These are phyloP conservation scores for Hortiboletus rubellus DNA, from an alignment of 1,284 basidiomycete species.

Conservation along the genomic window DNA sequence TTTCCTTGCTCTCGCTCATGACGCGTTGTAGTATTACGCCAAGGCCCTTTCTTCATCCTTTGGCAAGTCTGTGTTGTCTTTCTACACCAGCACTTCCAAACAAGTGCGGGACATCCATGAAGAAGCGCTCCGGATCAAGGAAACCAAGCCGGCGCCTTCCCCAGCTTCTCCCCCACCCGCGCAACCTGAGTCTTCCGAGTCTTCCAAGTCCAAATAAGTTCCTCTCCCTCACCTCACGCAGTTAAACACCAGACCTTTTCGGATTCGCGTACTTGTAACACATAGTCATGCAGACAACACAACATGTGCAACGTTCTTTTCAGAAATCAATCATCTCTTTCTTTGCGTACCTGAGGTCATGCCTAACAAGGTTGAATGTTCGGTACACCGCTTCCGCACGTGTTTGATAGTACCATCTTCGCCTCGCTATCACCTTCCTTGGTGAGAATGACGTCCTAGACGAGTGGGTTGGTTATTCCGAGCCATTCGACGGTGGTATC, in stretches of 20 bases:
- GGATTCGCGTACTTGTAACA: slow-evolving; percentile 16
- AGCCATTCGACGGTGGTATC: not conserved
- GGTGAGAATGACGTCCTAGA: slow-evolving; percentile 1
- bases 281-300: not conserved
- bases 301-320: not conserved
- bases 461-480: not conserved
- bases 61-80: slow-evolving; percentile 73
- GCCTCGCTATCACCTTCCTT: not conserved
- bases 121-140: slow-evolving; percentile 78
- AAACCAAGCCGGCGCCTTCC: slow-evolving; percentile 46
- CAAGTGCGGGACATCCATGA: slow-evolving; percentile 85
- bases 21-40: slow-evolving; percentile 64
- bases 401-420: not conserved
- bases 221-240: not conserved
- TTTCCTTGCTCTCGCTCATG: slow-evolving; percentile 2
- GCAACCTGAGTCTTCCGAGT: slow-evolving; percentile 13
- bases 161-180: slow-evolving; percentile 13
- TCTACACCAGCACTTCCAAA: slow-evolving; percentile 82
- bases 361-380: not conserved
- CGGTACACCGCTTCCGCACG: not conserved
- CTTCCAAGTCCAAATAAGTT: slow-evolving; percentile 9
- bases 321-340: not conserved
- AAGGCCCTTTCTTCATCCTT: slow-evolving; percentile 73
- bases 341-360: not conserved
- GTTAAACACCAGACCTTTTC: not conserved